Base-by-base conservation (phyloP, 805 yeast genomes). In the Ascoidea asiatica region DNA sequence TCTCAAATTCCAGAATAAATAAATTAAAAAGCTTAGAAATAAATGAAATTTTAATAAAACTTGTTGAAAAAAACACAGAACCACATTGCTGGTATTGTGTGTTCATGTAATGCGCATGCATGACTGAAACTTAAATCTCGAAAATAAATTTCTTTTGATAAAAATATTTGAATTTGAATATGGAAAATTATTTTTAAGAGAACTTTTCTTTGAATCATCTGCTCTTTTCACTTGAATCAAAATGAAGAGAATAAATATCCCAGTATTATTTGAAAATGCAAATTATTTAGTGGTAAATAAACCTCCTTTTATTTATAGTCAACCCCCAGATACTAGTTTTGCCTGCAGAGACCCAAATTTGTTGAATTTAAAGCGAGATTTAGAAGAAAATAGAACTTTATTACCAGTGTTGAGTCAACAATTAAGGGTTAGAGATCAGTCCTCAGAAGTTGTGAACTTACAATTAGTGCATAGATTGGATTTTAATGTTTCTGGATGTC, bases 381-480 rank as follows among this genome's bases (percentile, higher is more conserved):
- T 29, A 11, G 35, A 11, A 11, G 2, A 11, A 29, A 29, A 29
- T 3, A 51, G 50, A 4, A 46, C 49, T 18, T 41, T 58, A 15
- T 22, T 57, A 19, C 59, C 57, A 23, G 47, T 49, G 36, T 44
- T 53, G 18, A 48, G 44, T 35, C 38, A 40, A 3, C 46, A 44
- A 17, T 41, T 44, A 22, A 44, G 37, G 4, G 13, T 20, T n/a
- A 21, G 29, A 7, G 38, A 18, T 21, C 19, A 8, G 3, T 43
- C 41, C 21, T 33, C 5, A 21, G 1, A 46, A 48, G 45, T 48
- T 46, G 11, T 36, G 3, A 38, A 48, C 3, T 52, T 59, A 44
- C 54, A 58, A 40, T 54, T 56, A 5, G 63, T 68, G 1, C 71
- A 67, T 38, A 53, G 73, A 42, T 48, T 68, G 19, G 72, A 68